Evolutionary conservation across 345 rosid species (phyloP).

Genomic region (Acer saccharum): DNA sequence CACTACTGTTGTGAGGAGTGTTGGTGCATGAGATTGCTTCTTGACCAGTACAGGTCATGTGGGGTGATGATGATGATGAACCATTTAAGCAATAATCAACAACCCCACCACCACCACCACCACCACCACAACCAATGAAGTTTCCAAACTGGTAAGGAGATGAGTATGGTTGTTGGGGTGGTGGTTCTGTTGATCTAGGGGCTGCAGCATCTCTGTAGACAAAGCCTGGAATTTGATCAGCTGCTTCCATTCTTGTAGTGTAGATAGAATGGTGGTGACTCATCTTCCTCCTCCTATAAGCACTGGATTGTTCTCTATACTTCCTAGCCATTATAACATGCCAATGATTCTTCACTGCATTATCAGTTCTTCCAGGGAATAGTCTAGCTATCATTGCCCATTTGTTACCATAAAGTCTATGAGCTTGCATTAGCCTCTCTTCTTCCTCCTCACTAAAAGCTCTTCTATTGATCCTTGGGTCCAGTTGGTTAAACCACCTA

Average conservation of each 20-base stretch:
- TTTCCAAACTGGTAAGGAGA: constrained; percentile 26
- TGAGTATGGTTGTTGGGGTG: constrained; percentile 22
- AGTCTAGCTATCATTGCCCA: constrained; percentile 99
- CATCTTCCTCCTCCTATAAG: constrained; percentile 72
- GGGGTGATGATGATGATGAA: constrained; percentile 9
- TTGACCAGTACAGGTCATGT: constrained; percentile 21
- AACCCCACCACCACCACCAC: constrained; percentile 12
- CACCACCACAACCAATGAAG: constrained; percentile 29
- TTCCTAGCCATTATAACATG: constrained; percentile 98
- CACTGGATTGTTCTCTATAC: constrained; percentile 81
- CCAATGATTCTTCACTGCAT: constrained; percentile 98
- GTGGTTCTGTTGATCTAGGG: constrained; percentile 19
- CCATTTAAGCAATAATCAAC: constrained; percentile 22
- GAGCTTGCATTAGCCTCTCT: constrained; percentile 92
- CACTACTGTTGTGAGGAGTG: constrained; percentile 11
- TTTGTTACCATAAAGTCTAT: constrained; percentile 91
- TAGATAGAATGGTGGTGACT: constrained; percentile 31
- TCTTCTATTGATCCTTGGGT: constrained; percentile 89
- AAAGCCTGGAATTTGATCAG: constrained; percentile 23
- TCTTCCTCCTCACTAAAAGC: constrained; percentile 96
- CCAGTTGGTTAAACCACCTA: constrained; percentile 97
- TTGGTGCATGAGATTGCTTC: constrained; percentile 26
- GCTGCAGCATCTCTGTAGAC: constrained; percentile 28
- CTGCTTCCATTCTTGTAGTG: constrained; percentile 30
- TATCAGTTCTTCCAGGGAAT: constrained; percentile 98